Evolutionary conservation across 2,329 filamentous ascomycete genomes (phyloP).

Genomic region (Rhexocercosporidium sp.): DNA sequence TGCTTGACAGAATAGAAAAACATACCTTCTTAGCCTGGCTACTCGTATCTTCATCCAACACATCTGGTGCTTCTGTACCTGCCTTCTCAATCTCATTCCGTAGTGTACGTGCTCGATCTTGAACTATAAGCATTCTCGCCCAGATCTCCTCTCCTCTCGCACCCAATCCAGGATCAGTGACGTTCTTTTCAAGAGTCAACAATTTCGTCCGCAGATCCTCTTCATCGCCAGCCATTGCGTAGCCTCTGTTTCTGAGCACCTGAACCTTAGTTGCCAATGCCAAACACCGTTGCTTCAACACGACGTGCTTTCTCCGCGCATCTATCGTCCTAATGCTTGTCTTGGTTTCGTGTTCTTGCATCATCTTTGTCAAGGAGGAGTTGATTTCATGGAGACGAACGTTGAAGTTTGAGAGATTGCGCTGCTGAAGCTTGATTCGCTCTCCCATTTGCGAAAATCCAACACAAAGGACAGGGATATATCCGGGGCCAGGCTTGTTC

Average conservation of each 20-base stretch:
- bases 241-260: slow-evolving; percentile 79
- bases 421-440: slow-evolving; percentile 74
- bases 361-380: slow-evolving; percentile 70
- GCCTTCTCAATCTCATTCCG: slow-evolving; percentile 76
- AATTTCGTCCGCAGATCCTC: slow-evolving; percentile 79
- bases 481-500: slow-evolving; percentile 77
- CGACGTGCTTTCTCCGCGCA: slow-evolving; percentile 73
- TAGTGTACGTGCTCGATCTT: slow-evolving; percentile 74
- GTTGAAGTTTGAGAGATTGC: slow-evolving; percentile 72
- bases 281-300: slow-evolving; percentile 74
- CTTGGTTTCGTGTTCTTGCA: slow-evolving; percentile 77
- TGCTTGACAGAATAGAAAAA: slow-evolving; percentile 20
- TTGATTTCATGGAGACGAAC: slow-evolving; percentile 80
- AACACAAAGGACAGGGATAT: slow-evolving; percentile 76
- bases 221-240: slow-evolving; percentile 79
- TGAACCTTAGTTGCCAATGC: slow-evolving; percentile 80
- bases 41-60: slow-evolving; percentile 72
- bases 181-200: slow-evolving; percentile 67
- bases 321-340: slow-evolving; percentile 76
- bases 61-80: slow-evolving; percentile 58
- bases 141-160: slow-evolving; percentile 84
- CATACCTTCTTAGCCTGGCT: slow-evolving; percentile 76
- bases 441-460: slow-evolving; percentile 76
- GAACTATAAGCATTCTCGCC: slow-evolving; percentile 77
- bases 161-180: slow-evolving; percentile 75